phyloP scores from a whole-genome alignment of 1,284 basidiomycete genomes.

The Heliocybe sulcata region DNA sequence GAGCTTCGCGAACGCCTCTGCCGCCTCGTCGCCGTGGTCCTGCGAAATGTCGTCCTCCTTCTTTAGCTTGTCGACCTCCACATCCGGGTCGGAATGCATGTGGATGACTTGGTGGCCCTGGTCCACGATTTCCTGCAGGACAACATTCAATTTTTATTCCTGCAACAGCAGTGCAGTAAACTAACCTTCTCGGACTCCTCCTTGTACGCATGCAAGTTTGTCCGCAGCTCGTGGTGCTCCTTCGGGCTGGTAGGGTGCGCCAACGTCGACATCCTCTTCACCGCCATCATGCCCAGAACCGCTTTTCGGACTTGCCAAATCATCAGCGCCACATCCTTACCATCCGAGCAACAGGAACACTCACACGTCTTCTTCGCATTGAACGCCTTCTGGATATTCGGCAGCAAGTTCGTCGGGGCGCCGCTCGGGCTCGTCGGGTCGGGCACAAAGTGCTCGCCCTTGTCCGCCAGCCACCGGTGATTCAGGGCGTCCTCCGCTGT shows the following conservation, averaged over 20 bases:
- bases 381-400: constrained; percentile 84
- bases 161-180: constrained; percentile 7
- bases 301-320: constrained; percentile 70
- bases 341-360: constrained; percentile 23
- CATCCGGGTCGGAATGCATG: constrained; percentile 29
- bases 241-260: constrained; percentile 33
- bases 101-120: constrained; percentile 36
- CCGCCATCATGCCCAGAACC: constrained; percentile 78
- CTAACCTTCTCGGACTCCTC: constrained; percentile 70
- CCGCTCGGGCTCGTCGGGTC: constrained; percentile 52
- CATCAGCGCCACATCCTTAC: not conserved
- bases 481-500: constrained; percentile 67
- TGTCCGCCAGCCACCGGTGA: constrained; percentile 76
- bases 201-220: constrained; percentile 67
- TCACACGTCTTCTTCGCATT: constrained; percentile 82
- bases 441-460: constrained; percentile 62
- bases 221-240: constrained; percentile 39
- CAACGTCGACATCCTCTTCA: constrained; percentile 68
- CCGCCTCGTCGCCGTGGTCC: constrained; percentile 12
- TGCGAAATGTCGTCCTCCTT: constrained; percentile 22
- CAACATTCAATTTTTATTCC: not conserved
- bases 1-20: constrained; percentile 13
- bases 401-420: constrained; percentile 75
- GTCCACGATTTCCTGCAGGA: constrained; percentile 22
- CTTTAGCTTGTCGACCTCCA: constrained; percentile 15